Evolutionary conservation across 441 rosid genomes (phyloP).

Genomic region (Gossypium lobatum): DNA sequence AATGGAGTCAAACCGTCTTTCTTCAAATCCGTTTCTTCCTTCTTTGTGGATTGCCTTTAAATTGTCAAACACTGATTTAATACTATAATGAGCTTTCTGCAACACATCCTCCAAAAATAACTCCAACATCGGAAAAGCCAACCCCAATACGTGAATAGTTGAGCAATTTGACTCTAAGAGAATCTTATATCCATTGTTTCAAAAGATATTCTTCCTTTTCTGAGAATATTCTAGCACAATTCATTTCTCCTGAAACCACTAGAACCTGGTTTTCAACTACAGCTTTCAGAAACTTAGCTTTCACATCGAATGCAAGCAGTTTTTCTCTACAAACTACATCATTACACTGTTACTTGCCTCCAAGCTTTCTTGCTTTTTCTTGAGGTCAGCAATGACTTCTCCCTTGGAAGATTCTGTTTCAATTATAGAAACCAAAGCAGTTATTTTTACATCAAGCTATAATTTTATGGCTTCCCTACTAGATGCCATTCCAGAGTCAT

Average conservation of each 20-base stretch:
- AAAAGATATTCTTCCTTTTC: constrained; percentile 11
- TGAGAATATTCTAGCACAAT: constrained; percentile 85
- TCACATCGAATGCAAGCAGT: too few species aligned
- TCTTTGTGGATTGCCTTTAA: constrained; percentile 65
- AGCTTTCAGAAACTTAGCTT: too few species aligned
- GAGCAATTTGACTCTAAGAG: constrained; percentile 30
- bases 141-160: constrained; percentile 73
- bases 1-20: constrained; percentile 59
- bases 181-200: too few species aligned
- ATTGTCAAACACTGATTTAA: constrained; percentile 53
- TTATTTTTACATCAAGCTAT: constrained; percentile 24
- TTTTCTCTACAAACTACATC: too few species aligned
- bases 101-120: constrained; percentile 73
- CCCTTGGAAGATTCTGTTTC: constrained; percentile 39
- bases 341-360: constrained; percentile 14
- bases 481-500: constrained; percentile 29
- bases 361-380: constrained; percentile 59
- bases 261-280: constrained; percentile 32
- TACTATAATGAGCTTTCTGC: constrained; percentile 60
- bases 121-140: constrained; percentile 78
- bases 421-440: constrained; percentile 26
- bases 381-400: constrained; percentile 53
- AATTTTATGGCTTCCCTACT: constrained; percentile 29
- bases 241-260: constrained; percentile 86
- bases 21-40: constrained; percentile 59